phyloP scores from a whole-genome alignment of 2,329 filamentous ascomycete species.

The Pyricularia sp. region DNA sequence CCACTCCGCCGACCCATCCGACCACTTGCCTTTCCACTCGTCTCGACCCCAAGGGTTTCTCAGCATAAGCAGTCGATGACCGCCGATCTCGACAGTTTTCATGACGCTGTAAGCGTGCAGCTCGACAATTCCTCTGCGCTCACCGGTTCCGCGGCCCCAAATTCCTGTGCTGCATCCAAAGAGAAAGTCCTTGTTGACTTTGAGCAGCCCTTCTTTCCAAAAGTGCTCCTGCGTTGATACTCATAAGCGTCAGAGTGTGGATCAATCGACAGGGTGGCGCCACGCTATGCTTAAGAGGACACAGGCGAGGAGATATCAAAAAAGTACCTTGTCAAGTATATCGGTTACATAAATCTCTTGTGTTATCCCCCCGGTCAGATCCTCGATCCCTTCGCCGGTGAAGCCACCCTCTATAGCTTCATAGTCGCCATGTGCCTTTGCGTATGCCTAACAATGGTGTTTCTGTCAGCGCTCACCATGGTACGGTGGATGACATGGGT shows the following conservation, averaged over 20 bases:
- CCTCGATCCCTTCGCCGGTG: conserved; percentile 33
- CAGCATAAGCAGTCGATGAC: conserved; percentile 39
- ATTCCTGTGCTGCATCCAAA: conserved; percentile 62
- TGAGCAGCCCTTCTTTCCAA: conserved; percentile 72
- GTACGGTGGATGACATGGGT: neutral
- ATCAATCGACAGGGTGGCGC: neutral
- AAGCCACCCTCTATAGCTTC: conserved; percentile 62
- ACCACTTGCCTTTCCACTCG: conserved; percentile 52
- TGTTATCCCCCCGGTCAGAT: conserved; percentile 60
- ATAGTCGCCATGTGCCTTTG: conserved; percentile 68
- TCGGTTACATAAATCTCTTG: conserved; percentile 60
- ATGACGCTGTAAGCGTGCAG: conserved; percentile 53
- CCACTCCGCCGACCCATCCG: conserved; percentile 52
- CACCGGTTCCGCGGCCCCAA: conserved; percentile 52
- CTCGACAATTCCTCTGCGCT: conserved; percentile 48
- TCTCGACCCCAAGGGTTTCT: conserved; percentile 53
- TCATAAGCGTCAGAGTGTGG: neutral
- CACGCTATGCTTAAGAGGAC: neutral
- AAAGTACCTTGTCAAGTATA: conserved; percentile 53
- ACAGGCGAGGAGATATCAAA: neutral
- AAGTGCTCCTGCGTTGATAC: conserved; percentile 47
- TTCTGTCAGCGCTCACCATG: neutral
- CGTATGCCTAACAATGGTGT: conserved; percentile 40
- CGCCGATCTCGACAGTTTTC: conserved; percentile 39
- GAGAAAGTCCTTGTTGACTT: conserved; percentile 72